Evolutionary conservation across 75 land plant species (phyloP), one percentile per base, ranked within the genome.

Genomic region (Sequoia sempervirens): DNA sequence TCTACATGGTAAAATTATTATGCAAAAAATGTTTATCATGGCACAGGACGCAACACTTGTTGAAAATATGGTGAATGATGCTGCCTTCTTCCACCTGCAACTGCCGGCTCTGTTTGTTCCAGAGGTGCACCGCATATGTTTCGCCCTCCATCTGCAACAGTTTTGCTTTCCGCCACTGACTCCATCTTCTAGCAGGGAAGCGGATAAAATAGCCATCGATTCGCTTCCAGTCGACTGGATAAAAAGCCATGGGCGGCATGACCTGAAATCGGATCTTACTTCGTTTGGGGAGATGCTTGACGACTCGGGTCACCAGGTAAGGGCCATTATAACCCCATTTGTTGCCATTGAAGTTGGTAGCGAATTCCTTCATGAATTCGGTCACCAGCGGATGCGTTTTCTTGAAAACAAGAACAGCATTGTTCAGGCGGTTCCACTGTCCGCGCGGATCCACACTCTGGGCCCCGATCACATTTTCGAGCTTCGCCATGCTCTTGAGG

Each of bases 281-380:
- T 26, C 79, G 81, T 5, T 13, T 32, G 11, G 20, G n/a, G 13
- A 85, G 58, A 40, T 82, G 87, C 36, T 73, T 15, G 7, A 89
- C 89, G 7, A 94, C 98, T 34, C 99, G 89, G 0, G 95, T 92
- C 12, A 95, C 94, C 46, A 96, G 80, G 72, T 93, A 92, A 1
- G 99, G 99, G 5, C 96, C 98, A 75, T 96, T 96, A 83, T 93
- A 90, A 1, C 98, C 98, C 98, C 98, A 96, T 69, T 83, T 93
- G 61, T 86, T 94, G 15, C 98, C 98, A 4, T 87, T 74, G 45
- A 87, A 89, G 13, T 82, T 82, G 1, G 9, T 30, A 11, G 81
- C 69, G 34, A 89, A 89, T 84, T 89, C 90, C 30, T 80, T 10
- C 0, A 89, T 56, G 40, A 89, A 85, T 20, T 82, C 80, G 5